phyloP scores from a whole-genome alignment of 306 rosid genomes.

The Trichosanthes cucumerina region DNA sequence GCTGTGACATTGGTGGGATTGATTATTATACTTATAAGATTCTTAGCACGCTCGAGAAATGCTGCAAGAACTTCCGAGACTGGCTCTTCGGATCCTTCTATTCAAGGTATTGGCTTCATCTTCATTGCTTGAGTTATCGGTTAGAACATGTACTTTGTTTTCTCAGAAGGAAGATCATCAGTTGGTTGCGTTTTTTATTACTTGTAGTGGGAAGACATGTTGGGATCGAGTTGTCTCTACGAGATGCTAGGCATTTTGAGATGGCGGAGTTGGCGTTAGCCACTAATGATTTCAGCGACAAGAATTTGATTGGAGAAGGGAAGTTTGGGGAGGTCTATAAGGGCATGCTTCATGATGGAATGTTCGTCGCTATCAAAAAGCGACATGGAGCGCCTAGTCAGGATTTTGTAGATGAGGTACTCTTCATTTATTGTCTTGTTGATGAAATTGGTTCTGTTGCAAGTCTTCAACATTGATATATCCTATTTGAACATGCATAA shows the following conservation, averaged over 20 bases:
- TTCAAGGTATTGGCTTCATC: slow-evolving; percentile 46
- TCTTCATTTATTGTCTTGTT: slow-evolving; percentile 8
- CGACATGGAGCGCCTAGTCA: slow-evolving; percentile 53
- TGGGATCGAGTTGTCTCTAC: slow-evolving; percentile 48
- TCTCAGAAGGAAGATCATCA: neutral
- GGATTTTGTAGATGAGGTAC: slow-evolving; percentile 75
- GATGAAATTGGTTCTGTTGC: neutral
- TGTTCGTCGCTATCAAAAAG: slow-evolving; percentile 84
- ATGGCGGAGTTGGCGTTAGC: slow-evolving; percentile 73
- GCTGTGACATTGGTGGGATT: slow-evolving; percentile 87
- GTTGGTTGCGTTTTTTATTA: neutral
- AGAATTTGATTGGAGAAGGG: slow-evolving; percentile 73
- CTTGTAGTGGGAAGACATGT: slow-evolving; percentile 56
- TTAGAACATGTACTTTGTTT: neutral
- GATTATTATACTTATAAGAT: slow-evolving; percentile 44
- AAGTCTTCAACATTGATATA: neutral
- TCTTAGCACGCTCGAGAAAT: slow-evolving; percentile 40
- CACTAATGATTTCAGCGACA: slow-evolving; percentile 61
- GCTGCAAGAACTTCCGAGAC: slow-evolving; percentile 77
- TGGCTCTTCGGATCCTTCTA: slow-evolving; percentile 85
- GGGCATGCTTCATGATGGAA: slow-evolving; percentile 89
- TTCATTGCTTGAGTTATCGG: neutral
- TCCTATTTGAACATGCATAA: neutral
- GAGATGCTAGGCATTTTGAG: slow-evolving; percentile 62
- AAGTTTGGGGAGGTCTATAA: slow-evolving; percentile 81